Conservation (phyloP, 2,329 filamentous ascomycete genomes). For the Claviceps purpurea region DNA sequence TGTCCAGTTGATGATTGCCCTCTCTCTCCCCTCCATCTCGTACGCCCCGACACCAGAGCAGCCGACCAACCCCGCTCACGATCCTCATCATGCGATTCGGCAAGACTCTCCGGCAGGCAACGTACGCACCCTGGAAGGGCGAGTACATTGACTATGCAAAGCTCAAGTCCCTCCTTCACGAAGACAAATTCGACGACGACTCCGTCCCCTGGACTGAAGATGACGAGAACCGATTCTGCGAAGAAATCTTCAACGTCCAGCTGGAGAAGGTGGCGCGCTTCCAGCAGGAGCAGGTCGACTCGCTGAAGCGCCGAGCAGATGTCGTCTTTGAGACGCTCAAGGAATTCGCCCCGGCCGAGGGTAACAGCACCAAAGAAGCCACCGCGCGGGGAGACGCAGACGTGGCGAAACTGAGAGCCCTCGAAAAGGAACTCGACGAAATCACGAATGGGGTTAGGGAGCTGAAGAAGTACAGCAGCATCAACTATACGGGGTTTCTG, state of each 20-base stretch:
- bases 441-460: constrained; percentile 88
- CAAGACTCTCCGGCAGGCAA: constrained; percentile 65
- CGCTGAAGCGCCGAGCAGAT: constrained; percentile 40
- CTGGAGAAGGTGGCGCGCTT: constrained; percentile 90
- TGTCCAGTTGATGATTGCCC: background rate
- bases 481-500: constrained; percentile 95
- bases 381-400: constrained; percentile 31
- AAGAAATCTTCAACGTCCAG: constrained; percentile 88
- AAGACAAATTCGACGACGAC: constrained; percentile 51
- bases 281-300: constrained; percentile 62
- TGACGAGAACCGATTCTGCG: constrained; percentile 86
- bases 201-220: constrained; percentile 74
- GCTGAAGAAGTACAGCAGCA: constrained; percentile 85
- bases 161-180: constrained; percentile 78
- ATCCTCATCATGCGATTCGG: constrained; percentile 68
- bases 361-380: constrained; percentile 3
- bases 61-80: too few species aligned
- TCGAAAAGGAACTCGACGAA: constrained; percentile 66
- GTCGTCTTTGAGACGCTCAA: constrained; percentile 56
- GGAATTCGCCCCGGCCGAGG: constrained; percentile 53
- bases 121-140: constrained; percentile 80
- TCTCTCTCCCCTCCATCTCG: background rate
- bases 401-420: constrained; percentile 48
- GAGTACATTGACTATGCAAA: constrained; percentile 93
- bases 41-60: background rate